These are phyloP conservation scores for Plenodomus tracheiphilus DNA, from an alignment of 2,329 filamentous ascomycete genomes.

Conservation along the genomic window DNA sequence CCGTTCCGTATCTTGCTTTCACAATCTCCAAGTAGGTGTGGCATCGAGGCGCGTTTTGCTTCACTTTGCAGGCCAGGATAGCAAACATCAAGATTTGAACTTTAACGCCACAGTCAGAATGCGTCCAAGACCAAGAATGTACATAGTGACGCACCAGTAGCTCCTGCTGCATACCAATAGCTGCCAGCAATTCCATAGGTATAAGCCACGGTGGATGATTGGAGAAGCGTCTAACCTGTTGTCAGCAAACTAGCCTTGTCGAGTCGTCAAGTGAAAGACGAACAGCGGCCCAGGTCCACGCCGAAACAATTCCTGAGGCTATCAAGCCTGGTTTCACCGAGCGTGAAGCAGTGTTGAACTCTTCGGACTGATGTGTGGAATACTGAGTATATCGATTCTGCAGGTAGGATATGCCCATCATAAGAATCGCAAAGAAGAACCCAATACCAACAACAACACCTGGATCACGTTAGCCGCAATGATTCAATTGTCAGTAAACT, in stretches of 20 bases:
- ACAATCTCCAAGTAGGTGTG: slow-evolving; percentile 50
- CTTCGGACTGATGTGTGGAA: slow-evolving; percentile 50
- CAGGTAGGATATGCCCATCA: slow-evolving; percentile 44
- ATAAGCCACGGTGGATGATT: slow-evolving; percentile 34
- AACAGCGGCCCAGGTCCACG: slow-evolving; percentile 54
- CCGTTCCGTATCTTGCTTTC: slow-evolving; percentile 44
- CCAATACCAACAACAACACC: slow-evolving; percentile 54
- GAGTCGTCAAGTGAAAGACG: too few species aligned
- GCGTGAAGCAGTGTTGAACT: slow-evolving; percentile 54
- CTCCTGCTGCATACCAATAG: slow-evolving; percentile 49
- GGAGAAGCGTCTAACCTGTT: slow-evolving; percentile 45
- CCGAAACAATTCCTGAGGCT: slow-evolving; percentile 52
- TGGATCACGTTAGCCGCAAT: slow-evolving; percentile 2
- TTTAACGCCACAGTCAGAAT: too few species aligned
- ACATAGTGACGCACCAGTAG: slow-evolving; percentile 24
- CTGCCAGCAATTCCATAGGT: slow-evolving; percentile 36
- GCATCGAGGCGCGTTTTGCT: slow-evolving; percentile 45
- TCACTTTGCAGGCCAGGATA: slow-evolving; percentile 50
- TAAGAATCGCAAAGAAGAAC: slow-evolving; percentile 41
- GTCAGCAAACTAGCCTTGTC: too few species aligned
- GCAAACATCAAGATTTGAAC: slow-evolving; percentile 52
- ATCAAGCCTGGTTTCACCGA: slow-evolving; percentile 52
- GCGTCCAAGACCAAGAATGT: too few species aligned
- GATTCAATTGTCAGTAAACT: background rate
- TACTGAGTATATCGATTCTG: slow-evolving; percentile 40